phyloP scores from a whole-genome alignment of 257 asterid species.

The Lycium ferocissimum region DNA sequence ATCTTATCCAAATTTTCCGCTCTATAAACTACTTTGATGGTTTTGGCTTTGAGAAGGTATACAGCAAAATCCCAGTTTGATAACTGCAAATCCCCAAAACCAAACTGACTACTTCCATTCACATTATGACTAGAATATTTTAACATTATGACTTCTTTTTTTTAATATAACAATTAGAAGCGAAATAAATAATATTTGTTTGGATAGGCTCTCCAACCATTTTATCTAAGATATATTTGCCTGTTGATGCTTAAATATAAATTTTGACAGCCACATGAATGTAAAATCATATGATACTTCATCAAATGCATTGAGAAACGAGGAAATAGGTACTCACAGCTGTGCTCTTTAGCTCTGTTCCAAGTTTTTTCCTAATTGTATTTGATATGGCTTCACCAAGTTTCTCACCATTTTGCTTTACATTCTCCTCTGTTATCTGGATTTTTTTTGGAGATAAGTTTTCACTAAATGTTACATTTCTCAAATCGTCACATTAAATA shows the following conservation, averaged over 20 bases:
- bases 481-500: background rate
- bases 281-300: background rate
- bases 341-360: slow-evolving; percentile 58
- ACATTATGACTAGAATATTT: background rate
- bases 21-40: background rate
- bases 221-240: background rate
- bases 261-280: background rate
- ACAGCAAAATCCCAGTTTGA: background rate
- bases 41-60: background rate
- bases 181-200: background rate
- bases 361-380: slow-evolving; percentile 52
- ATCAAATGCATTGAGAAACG: background rate
- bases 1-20: background rate
- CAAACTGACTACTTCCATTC: background rate
- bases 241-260: background rate
- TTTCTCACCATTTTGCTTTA: slow-evolving; percentile 47
- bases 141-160: background rate
- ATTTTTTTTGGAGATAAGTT: slow-evolving; percentile 7
- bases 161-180: background rate
- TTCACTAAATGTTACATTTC: slow-evolving; percentile 33
- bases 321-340: slow-evolving; percentile 52
- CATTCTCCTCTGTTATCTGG: slow-evolving; percentile 51
- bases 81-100: background rate
- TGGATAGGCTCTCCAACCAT: background rate
- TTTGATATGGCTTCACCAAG: slow-evolving; percentile 43